Base-by-base conservation (phyloP, 169 alveolate genomes). In the Plasmodium chabaudi region DNA sequence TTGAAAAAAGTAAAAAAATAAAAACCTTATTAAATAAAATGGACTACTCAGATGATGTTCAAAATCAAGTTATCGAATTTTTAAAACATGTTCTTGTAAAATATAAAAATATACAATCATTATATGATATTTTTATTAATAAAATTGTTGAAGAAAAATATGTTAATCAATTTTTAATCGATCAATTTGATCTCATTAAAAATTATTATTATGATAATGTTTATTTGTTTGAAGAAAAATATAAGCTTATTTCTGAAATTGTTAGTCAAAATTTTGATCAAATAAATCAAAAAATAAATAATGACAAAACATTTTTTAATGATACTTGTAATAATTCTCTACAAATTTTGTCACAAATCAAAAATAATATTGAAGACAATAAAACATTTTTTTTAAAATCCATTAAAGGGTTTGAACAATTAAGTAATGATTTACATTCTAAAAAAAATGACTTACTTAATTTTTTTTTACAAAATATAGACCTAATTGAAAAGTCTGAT, bases 1-100 rank as follows among this genome's bases (percentile, higher is more conserved):
- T 72, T 71, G 88, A 87, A 53, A 74, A 87, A 21, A 72, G 84
- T 71, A 87, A 87, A 64, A 72, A 87, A 63, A 72, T 87, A n/a
- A 72, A 74, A 63, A 51, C 67, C 0, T n/a, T 72, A 13, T 39
- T 87, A 63, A 60, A 44, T 21, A 72, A 71, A 59, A 87, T 87
- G 87, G 88, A 87, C 15, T 56, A 87, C 46, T 64, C 87, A 1
- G 87, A 87, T 87, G 87, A 87, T 44, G n/a, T 72, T 9, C 79
- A 87, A 34, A 87, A 72, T 51, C 87, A 74, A 10, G 46, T 87
- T 19, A 34, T 74, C 0, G 47, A 59, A 2, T 23, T 72, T n/a
- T 6, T 72, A 23, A 72, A 74, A 60, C 70, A 74, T 12, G 55
- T 72, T 5, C 69, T 74, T 21, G 42, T 23, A 2, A 72, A 72